Evolutionary conservation across 441 rosid genomes (phyloP), one percentile per base, ranked within the genome.

Genomic region (Croton laevigatus): DNA sequence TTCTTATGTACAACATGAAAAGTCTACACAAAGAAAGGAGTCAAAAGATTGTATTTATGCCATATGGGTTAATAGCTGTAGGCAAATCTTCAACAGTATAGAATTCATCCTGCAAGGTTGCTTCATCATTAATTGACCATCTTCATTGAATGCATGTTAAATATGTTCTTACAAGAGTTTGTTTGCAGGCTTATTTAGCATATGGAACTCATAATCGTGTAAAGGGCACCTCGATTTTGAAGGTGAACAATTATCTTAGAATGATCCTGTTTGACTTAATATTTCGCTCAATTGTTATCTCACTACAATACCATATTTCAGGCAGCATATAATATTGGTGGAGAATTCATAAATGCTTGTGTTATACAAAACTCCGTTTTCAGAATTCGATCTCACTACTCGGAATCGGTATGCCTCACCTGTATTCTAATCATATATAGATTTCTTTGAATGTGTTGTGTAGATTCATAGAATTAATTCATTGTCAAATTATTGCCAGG

Each of bases 181-280:
- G 66, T 37, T 75, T 78, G 79, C 89, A 93, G 95, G 93, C 92
- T 44, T 81, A 88, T 81, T 80, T 93, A 71, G 97, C 98, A 5
- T 89, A 90, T 37, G 94, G 97, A 72, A 80, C 81, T 48, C 80
- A 68, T 0, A 79, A 53, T 70, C 88, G 82, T 32, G 80, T 76
- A 70, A 89, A 80, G 76, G 80, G 69, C 70, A 75, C 72, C 66
- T 82, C 85, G 17, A 80, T 87, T 62, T 70, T 80, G 69, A 90
- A 90, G 93, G 97, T 90, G 76, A 69, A 54, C 22, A 6, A 40
- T 66, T 23, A 7, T 55, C 34, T 70, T 51, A 14, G 20, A 6
- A 40, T 40, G 66, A 42, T 60, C 38, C 40, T 36, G 20, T 6
- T 64, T 19, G 8, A 69, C 36, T 34, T n/a, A 3, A 49, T 49